Base-by-base conservation (phyloP, 352 stramenopile genomes). In the Pythium insidiosum region DNA sequence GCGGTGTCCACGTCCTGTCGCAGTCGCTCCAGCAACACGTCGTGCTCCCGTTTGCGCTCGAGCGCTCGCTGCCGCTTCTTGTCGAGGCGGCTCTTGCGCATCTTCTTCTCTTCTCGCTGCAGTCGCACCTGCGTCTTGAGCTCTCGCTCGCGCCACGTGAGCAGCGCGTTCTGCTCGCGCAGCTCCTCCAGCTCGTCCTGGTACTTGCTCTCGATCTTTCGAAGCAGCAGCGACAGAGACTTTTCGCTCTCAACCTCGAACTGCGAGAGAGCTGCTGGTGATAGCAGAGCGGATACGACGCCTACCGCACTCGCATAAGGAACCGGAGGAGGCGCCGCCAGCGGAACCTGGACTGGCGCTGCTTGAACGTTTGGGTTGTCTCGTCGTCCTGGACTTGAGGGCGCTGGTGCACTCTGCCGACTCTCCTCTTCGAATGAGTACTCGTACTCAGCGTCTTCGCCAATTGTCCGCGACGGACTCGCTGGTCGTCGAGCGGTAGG, bases 341-440 rank as follows among this genome's bases (percentile, higher is more conserved):
- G 28, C 25, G 15, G 33, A 15, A 30, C 23, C 44, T 39, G 34
- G 25, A 33, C 28, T 15, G 28, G 9, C 15, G 28, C 28, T 15
- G 28, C 9, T 15, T 9, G 9, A 33, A 33, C 28, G n/a, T n/a
- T n/a, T n/a, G n/a, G n/a, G n/a, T n/a, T n/a, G n/a, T n/a, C n/a
- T n/a, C n/a, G n/a, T n/a, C n/a, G n/a, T n/a, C n/a, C n/a, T n/a
- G n/a, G n/a, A n/a, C n/a, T n/a, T n/a, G n/a, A n/a, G 15, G 28
- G 28, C 9, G 9, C 9, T 9, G 9, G 28, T 15, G 9, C 9
- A 15, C 9, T 9, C 23, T 45, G 53, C 6, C 59, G 67, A 30
- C 68, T 85, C 44, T 90, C 74, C n/a, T 78, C 61, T 43, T 88
- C 78, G 29, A 90, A 88, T 21, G 78, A 90, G 63, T 86, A 66